Evolutionary conservation across 2,329 filamentous ascomycete species (phyloP), one percentile per base, ranked within the genome.

Genomic region (Periconia sp.): DNA sequence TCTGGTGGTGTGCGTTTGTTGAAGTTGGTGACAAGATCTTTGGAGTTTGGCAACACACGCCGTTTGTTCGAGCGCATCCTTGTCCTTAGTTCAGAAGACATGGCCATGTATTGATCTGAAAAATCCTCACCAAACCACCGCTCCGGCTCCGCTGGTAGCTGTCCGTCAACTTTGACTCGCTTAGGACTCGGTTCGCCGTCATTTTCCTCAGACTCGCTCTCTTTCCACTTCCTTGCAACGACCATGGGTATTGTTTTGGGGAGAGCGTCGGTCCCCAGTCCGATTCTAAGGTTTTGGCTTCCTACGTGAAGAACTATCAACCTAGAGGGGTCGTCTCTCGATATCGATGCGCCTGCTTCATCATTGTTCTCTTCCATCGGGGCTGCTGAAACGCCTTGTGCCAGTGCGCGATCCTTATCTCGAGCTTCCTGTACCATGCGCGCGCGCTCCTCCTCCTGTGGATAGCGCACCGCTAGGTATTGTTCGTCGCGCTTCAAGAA

Each of bases 401-500:
- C 92, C 52, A 95, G 82, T 41, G 89, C 89, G 63, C 92, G 85
- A 70, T 97, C 93, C 63, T 89, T 86, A 66, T 97, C 93, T 70
- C 94, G 91, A 20, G 92, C 92, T 53, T 82, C 88, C 73, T 92
- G 91, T 35, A 94, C 87, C 74, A 96, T 88, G 56, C 86, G 85
- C 58, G 94, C 92, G 61, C 91, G 84, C 47, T 86, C 88, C 63
- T 93, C 91, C 73, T 99, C 94, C 74, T 87, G 89, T 66, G 96
- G 91, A 15, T 96, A 83, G 66, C 94, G 87, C 52, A 93, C 85
- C 13, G 93, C 91, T 33, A 99, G 85, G 55, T 96, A 87, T 77
- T 99, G 94, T 67, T 97, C 94, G 79, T 99, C 94, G 68, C 93
- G 89, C 79, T 99, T 99, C 77, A 99, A 90, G 66, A 96, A 99